Percentiles rank a stretch among this genome's conserved stretches.
These are phyloP conservation scores for Kickxella alabastrina DNA, from an alignment of 192 early-diverging fungal genomes.

Conservation along the genomic window DNA sequence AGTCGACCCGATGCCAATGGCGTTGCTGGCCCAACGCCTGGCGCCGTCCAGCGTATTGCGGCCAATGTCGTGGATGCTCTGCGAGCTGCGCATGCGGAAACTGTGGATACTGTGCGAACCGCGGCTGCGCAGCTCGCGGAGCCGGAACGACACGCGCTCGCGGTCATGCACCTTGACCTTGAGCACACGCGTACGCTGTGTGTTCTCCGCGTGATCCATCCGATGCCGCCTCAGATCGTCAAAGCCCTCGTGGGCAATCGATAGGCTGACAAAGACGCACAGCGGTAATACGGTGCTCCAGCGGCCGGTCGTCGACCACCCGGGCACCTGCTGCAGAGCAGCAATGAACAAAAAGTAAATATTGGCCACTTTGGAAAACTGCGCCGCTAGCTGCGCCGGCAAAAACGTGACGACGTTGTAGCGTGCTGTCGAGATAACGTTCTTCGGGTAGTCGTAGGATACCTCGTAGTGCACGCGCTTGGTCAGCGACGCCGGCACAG, in stretches of 20 bases:
- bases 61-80: constrained; percentile 44
- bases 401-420: constrained; percentile 85
- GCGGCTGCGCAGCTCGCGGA: constrained; percentile 39
- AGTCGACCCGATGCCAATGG: constrained; percentile 18
- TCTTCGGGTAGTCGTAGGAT: constrained; percentile 52
- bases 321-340: constrained; percentile 75
- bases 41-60: constrained; percentile 21
- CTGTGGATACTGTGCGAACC: constrained; percentile 53
- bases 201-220: constrained; percentile 62
- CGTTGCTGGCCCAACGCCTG: constrained; percentile 26
- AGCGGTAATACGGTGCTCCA: constrained; percentile 76
- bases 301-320: constrained; percentile 72
- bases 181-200: constrained; percentile 53
- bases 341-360: constrained; percentile 91
- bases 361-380: constrained; percentile 94
- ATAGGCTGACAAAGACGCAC: constrained; percentile 67
- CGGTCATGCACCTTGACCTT: constrained; percentile 56
- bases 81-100: constrained; percentile 41
- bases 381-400: constrained; percentile 93
- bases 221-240: constrained; percentile 67
- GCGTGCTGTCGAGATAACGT: constrained; percentile 69
- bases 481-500: constrained; percentile 50
- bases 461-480: constrained; percentile 55
- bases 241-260: constrained; percentile 74
- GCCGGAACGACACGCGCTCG: constrained; percentile 51